phyloP scores from a whole-genome alignment of 768 basidiomycete genomes.

The Leucosporidium creatinivorum region DNA sequence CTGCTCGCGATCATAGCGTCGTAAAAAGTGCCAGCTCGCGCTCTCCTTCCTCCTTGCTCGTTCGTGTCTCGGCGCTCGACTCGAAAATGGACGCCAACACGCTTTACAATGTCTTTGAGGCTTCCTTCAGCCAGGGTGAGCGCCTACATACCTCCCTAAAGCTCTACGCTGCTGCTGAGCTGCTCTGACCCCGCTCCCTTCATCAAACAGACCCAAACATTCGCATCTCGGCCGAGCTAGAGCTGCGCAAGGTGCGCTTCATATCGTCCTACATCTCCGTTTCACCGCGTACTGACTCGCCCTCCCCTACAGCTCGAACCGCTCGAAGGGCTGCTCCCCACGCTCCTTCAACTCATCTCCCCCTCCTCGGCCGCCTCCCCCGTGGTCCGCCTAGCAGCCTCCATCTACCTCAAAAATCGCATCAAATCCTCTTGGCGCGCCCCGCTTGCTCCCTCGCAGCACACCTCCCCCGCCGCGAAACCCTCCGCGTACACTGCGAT shows the following conservation, averaged over 20 bases:
- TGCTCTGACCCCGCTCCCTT: background rate
- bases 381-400: conserved; percentile 72
- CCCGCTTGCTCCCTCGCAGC: conserved; percentile 47
- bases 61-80: no score
- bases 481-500: conserved; percentile 45
- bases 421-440: conserved; percentile 53
- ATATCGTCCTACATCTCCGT: background rate
- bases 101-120: conserved; percentile 22
- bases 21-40: no score
- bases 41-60: no score
- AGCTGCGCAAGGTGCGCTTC: conserved; percentile 71
- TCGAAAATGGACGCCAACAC: conserved; percentile 15
- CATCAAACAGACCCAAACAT: conserved; percentile 61
- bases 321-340: conserved; percentile 75
- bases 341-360: conserved; percentile 70
- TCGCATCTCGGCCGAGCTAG: conserved; percentile 74
- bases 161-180: no score
- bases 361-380: conserved; percentile 71
- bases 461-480: conserved; percentile 7
- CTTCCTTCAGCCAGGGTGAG: conserved; percentile 23
- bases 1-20: no score
- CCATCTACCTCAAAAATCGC: conserved; percentile 87
- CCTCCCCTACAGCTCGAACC: conserved; percentile 55
- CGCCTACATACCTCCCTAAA: no score
- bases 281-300: background rate